These are phyloP conservation scores for Cladosporium sp. DNA, from an alignment of 2,329 filamentous ascomycete species.

Conservation along the genomic window DNA sequence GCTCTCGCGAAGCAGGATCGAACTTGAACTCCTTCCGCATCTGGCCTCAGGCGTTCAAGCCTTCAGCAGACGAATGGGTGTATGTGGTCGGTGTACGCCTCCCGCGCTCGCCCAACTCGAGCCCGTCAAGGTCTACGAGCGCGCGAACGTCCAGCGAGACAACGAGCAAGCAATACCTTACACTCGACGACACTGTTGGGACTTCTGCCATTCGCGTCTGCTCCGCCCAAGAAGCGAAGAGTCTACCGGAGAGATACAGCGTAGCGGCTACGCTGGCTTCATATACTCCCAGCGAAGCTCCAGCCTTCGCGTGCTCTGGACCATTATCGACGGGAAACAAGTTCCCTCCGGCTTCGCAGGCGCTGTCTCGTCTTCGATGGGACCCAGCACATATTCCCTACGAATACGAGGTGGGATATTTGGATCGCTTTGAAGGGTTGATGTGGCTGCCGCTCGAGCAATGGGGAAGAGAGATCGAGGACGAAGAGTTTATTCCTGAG, in stretches of 20 bases:
- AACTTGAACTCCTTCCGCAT: not conserved
- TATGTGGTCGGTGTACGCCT: slow-evolving; percentile 5
- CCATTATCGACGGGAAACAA: not conserved
- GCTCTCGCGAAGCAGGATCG: not conserved
- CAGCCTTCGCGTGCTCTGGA: not conserved
- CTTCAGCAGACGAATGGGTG: slow-evolving; percentile 13
- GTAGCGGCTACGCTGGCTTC: not conserved
- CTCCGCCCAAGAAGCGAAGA: not conserved
- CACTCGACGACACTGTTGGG: not conserved
- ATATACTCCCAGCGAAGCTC: not conserved
- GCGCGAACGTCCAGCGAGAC: not conserved
- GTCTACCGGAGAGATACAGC: not conserved
- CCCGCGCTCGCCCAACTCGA: not conserved
- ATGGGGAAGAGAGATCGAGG: slow-evolving; percentile 54
- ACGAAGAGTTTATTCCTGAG: slow-evolving; percentile 59
- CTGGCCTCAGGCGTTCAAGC: slow-evolving; percentile 15
- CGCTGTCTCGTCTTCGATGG: slow-evolving; percentile 44
- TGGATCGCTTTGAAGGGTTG: slow-evolving; percentile 50
- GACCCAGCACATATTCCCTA: slow-evolving; percentile 46
- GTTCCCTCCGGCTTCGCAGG: slow-evolving; percentile 17
- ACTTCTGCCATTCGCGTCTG: not conserved
- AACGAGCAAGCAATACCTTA: not conserved
- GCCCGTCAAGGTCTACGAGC: not conserved
- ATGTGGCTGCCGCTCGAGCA: slow-evolving; percentile 49
- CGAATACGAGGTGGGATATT: slow-evolving; percentile 55